Evolutionary conservation across 495 filamentous ascomycete species (phyloP).

Genomic region (Xanthoparmelia taractica): DNA sequence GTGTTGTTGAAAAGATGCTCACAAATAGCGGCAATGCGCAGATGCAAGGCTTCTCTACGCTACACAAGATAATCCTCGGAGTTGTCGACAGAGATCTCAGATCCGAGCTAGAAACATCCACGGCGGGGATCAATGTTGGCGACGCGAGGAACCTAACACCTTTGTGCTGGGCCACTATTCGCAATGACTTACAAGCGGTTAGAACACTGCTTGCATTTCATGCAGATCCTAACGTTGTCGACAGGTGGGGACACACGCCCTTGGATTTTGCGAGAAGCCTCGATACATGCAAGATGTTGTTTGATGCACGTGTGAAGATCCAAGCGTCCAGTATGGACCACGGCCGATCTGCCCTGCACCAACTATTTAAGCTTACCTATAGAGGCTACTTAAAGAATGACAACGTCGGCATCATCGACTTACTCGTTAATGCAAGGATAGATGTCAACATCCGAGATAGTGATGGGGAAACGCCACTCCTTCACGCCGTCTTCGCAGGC

Average conservation of each 20-base stretch:
- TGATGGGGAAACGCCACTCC: constrained; percentile 20
- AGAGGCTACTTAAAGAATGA: neutral
- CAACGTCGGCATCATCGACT: constrained; percentile 10
- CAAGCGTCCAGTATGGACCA: constrained; percentile 4
- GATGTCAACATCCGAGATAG: constrained; percentile 18
- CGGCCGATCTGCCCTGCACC: constrained; percentile 16
- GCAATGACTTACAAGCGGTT: constrained; percentile 14
- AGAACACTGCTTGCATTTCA: constrained; percentile 21
- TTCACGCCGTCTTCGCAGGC: constrained; percentile 14
- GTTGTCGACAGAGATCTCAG: constrained; percentile 4
- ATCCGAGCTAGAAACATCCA: constrained; percentile 11
- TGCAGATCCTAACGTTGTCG: constrained; percentile 23
- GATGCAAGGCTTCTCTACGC: constrained; percentile 6
- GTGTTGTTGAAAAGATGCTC: constrained; percentile 5
- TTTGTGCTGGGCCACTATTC: constrained; percentile 21
- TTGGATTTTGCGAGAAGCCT: constrained; percentile 11
- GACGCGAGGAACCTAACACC: constrained; percentile 20
- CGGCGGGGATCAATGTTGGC: constrained; percentile 9
- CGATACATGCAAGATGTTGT: constrained; percentile 9
- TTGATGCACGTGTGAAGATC: constrained; percentile 9
- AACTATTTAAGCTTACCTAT: neutral
- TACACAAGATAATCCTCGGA: constrained; percentile 22
- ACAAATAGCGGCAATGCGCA: constrained; percentile 7
- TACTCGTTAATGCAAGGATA: constrained; percentile 10
- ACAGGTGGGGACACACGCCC: constrained; percentile 13